Evolutionary conservation across 495 filamentous ascomycete species (phyloP), one percentile per base, ranked within the genome.

Genomic region (Cercophora newfieldiana): DNA sequence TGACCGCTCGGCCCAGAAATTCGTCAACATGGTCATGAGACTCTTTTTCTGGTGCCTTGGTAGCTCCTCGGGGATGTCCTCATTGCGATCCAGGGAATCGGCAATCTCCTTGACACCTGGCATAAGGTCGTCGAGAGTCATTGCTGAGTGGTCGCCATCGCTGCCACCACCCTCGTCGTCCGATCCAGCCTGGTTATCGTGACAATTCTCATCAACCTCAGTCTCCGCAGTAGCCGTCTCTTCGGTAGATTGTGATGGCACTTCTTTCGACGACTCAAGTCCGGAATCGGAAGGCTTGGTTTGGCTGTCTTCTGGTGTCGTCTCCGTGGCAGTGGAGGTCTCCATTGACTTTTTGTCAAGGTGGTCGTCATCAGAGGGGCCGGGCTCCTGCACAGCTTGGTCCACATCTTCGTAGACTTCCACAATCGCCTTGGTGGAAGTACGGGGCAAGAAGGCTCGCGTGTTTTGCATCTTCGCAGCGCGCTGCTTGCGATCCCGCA

Each of bases 1-100:
- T 22, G 95, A 97, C 50, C 95, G 88, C 74, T 98, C 95, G 21
- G 95, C 96, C 96, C 96, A 99, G 78, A 99, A 99, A 64, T 93
- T 96, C 10, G 90, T 93, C 59, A 99, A 81, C 82, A 97, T 91
- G 69, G 94, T 96, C 88, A 98, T 88, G 59, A 97, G 84, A 21
- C 93, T 96, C 62, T 87, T 92, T 70, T 93, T 91, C 71, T 97
- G 91, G 69, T 99, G 92, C 68, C 90, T 95, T 1, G 92, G 93
- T 16, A 99, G 81, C 64, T 96, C 93, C 14, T 90, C 79, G 29
- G 88, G 83, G 14, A 88, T 79, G 29, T 90, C 87, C 47, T 85
- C 81, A 54, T 84, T 84, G 24, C 87, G 88, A 37, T 89, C 89
- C 14, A 88, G 79, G 10, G 86, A 87, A 59, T 88, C 88, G 0